These are phyloP conservation scores for Penicillium sp. DNA, from an alignment of 2,329 filamentous ascomycete genomes.

Conservation along the genomic window DNA sequence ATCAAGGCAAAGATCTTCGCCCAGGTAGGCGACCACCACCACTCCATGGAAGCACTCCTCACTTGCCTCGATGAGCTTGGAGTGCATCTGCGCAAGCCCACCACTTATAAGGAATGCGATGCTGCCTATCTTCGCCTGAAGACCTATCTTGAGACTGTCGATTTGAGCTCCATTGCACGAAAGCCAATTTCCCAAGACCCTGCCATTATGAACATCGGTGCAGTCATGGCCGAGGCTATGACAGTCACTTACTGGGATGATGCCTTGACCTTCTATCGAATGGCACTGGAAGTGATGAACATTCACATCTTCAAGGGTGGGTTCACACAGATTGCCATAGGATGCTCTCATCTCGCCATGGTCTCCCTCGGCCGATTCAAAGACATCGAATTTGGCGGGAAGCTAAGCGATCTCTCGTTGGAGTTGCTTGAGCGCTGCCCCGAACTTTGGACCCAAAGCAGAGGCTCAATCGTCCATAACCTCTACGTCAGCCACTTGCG, in stretches of 20 bases:
- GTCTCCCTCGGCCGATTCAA: slow-evolving; percentile 60
- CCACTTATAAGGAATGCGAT: slow-evolving; percentile 77
- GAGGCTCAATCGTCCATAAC: slow-evolving; percentile 59
- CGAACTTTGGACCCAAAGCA: slow-evolving; percentile 56
- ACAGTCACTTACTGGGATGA: slow-evolving; percentile 63
- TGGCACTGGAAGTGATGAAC: slow-evolving; percentile 59
- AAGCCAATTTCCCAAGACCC: slow-evolving; percentile 47
- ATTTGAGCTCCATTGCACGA: slow-evolving; percentile 44
- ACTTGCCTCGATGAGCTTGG: slow-evolving; percentile 71
- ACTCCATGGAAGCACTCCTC: slow-evolving; percentile 70
- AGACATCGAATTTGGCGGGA: slow-evolving; percentile 56
- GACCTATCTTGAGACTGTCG: slow-evolving; percentile 61
- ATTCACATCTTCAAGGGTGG: slow-evolving; percentile 57
- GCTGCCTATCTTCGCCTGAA: slow-evolving; percentile 67
- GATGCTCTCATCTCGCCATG: slow-evolving; percentile 60
- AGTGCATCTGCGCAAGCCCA: slow-evolving; percentile 64
- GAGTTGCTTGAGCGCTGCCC: slow-evolving; percentile 55
- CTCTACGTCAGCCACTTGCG: slow-evolving; percentile 64
- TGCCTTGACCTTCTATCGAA: slow-evolving; percentile 60
- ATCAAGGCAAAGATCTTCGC: slow-evolving; percentile 78
- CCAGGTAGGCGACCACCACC: slow-evolving; percentile 69
- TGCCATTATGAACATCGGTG: slow-evolving; percentile 49
- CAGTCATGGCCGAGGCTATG: slow-evolving; percentile 61
- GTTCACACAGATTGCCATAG: slow-evolving; percentile 60
- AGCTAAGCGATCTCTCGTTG: slow-evolving; percentile 56